Evolutionary conservation across 2,329 filamentous ascomycete genomes (phyloP).

Genomic region (Hypoxylon sp.): DNA sequence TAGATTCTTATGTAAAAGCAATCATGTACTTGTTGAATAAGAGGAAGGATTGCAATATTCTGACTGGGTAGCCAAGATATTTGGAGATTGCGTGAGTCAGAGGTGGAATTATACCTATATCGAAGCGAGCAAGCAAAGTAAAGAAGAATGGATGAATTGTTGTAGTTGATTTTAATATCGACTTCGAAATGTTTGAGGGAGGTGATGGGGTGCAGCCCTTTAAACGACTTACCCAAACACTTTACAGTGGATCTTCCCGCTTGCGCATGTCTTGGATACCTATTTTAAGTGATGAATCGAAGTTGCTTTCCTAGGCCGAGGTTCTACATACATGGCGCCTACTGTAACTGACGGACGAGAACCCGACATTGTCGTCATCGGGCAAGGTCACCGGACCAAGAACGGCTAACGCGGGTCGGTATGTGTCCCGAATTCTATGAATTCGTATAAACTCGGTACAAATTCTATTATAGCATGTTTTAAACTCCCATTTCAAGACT

Average conservation of each 20-base stretch:
- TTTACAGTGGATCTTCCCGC: constrained; percentile 21
- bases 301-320: constrained; percentile 31
- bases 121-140: neutral
- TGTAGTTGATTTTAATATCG: constrained; percentile 3
- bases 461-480: constrained; percentile 1
- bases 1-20: neutral
- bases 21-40: neutral
- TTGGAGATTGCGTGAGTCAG: neutral
- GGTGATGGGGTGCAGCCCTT: constrained; percentile 9
- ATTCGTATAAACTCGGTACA: constrained; percentile 25
- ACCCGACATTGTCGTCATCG: constrained; percentile 29
- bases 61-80: neutral
- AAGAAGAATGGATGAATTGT: neutral
- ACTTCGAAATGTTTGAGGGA: constrained; percentile 7
- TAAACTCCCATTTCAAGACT: constrained; percentile 5
- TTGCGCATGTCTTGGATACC: constrained; percentile 6
- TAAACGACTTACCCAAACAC: constrained; percentile 1
- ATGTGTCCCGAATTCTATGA: constrained; percentile 24
- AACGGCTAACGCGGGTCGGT: constrained; percentile 28
- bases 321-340: constrained; percentile 11
- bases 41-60: neutral
- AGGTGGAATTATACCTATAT: neutral
- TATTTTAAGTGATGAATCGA: constrained; percentile 14
- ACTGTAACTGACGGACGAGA: neutral
- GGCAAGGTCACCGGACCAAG: constrained; percentile 15